Percentiles rank a stretch among this genome's conserved stretches.
Conservation (phyloP, 164 flowering plant species). For the Tetracentron sinense region DNA sequence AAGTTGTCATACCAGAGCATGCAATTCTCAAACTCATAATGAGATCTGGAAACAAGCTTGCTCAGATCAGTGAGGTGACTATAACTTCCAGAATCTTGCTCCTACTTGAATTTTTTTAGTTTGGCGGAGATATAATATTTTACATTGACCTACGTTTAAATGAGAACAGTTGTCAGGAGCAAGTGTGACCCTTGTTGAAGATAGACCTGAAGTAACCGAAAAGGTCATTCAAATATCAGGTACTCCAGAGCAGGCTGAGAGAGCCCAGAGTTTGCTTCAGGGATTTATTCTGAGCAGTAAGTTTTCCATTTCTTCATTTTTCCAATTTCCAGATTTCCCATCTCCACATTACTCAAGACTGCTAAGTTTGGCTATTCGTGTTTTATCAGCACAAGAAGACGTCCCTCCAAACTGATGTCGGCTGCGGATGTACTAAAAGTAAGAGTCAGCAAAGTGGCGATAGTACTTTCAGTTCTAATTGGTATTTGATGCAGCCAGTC, state of each 20-base stretch:
- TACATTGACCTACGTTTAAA: not conserved
- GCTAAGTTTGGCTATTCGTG: constrained; percentile 5
- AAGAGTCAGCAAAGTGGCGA: not conserved
- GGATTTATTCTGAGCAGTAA: constrained; percentile 98
- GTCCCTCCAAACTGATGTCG: constrained; percentile 23
- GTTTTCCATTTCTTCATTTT: constrained; percentile 25
- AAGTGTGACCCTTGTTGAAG: constrained; percentile 65
- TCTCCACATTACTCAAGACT: constrained; percentile 4
- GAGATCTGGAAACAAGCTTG: constrained; percentile 78
- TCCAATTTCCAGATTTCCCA: not conserved
- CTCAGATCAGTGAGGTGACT: constrained; percentile 88
- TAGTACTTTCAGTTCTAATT: constrained; percentile 2
- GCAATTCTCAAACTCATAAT: constrained; percentile 72
- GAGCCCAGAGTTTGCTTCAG: constrained; percentile 96
- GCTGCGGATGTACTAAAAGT: not conserved
- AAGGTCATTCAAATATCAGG: constrained; percentile 86
- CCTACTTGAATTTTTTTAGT: not conserved
- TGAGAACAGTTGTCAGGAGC: constrained; percentile 83
- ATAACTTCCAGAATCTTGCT: not conserved
- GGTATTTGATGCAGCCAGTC: constrained; percentile 2
- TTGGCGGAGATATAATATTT: not conserved
- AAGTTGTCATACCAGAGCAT: constrained; percentile 82
- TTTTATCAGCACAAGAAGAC: constrained; percentile 51
- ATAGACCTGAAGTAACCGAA: constrained; percentile 55
- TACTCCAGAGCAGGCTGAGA: constrained; percentile 93